These are phyloP conservation scores for Hypomontagnella submonticulosa DNA, from an alignment of 495 filamentous ascomycete genomes.

Conservation along the genomic window DNA sequence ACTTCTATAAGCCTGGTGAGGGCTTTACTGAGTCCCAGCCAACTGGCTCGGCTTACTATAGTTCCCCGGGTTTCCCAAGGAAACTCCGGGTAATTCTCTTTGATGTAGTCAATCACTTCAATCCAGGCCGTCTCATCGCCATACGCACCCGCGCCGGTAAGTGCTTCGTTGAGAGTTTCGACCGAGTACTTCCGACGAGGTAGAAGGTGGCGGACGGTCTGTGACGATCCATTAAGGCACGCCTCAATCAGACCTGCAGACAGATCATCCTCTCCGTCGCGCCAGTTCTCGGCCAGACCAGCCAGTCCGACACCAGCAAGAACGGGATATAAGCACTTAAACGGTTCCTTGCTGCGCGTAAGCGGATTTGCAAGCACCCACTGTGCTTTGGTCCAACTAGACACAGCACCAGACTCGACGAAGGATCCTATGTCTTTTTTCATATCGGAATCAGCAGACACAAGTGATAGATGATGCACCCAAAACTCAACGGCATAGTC, in stretches of 20 bases:
- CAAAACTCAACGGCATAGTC: slow-evolving; percentile 17
- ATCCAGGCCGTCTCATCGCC: slow-evolving; percentile 9
- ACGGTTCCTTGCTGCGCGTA: slow-evolving; percentile 12
- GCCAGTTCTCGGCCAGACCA: background rate
- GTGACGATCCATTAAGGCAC: slow-evolving; percentile 8
- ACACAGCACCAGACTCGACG: slow-evolving; percentile 1
- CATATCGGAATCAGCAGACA: background rate
- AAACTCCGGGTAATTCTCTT: background rate
- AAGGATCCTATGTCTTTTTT: background rate
- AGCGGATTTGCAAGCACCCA: slow-evolving; percentile 23
- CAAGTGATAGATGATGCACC: slow-evolving; percentile 9
- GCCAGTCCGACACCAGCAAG: slow-evolving; percentile 18
- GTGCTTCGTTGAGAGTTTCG: slow-evolving; percentile 14
- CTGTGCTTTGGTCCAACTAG: slow-evolving; percentile 11
- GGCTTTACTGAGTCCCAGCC: slow-evolving; percentile 13
- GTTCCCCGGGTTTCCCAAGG: slow-evolving; percentile 6
- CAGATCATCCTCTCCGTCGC: slow-evolving; percentile 3
- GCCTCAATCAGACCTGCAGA: slow-evolving; percentile 11
- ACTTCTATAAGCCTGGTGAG: slow-evolving; percentile 15
- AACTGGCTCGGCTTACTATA: slow-evolving; percentile 20
- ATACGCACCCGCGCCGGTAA: slow-evolving; percentile 10
- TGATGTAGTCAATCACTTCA: background rate
- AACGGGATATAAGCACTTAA: slow-evolving; percentile 18
- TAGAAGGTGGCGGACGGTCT: slow-evolving; percentile 11
- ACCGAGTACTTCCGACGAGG: background rate